Conservation (phyloP, 805 yeast species). For the Schizosaccharomyces japonicus region DNA sequence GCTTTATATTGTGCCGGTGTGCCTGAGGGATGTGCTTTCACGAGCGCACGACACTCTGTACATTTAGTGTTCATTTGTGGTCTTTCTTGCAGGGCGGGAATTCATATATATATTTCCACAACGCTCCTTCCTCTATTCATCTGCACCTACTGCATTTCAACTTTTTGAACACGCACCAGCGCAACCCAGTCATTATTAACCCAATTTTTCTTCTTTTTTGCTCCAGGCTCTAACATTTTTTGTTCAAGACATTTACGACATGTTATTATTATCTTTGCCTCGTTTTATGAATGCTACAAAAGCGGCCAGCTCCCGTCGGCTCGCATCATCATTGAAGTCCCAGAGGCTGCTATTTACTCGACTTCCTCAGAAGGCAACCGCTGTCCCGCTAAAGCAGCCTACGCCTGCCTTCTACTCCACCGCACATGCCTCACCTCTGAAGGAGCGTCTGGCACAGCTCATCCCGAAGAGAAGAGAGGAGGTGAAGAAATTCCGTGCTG, state of each 20-base stretch:
- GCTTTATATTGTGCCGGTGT: no score
- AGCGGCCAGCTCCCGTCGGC: neutral
- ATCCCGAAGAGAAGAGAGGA: conserved; percentile 82
- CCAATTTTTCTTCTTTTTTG: neutral
- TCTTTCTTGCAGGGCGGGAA: no score
- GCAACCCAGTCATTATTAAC: no score
- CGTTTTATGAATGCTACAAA: neutral
- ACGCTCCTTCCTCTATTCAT: no score
- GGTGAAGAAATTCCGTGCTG: conserved; percentile 68
- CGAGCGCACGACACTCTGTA: no score
- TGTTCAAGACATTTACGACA: neutral
- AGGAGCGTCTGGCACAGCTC: conserved; percentile 80
- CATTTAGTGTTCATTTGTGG: no score
- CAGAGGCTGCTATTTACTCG: neutral
- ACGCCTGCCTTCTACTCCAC: neutral
- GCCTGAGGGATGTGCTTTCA: no score
- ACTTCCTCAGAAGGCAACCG: no score
- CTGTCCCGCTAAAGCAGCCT: neutral
- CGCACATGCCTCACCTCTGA: conserved; percentile 26
- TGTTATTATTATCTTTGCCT: neutral
- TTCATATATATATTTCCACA: no score
- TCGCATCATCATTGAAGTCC: neutral
- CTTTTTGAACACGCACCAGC: no score
- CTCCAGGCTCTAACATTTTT: neutral
- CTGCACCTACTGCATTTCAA: no score